Evolutionary conservation across 2,329 filamentous ascomycete species (phyloP).

Genomic region (Apiospora pterosperma): DNA sequence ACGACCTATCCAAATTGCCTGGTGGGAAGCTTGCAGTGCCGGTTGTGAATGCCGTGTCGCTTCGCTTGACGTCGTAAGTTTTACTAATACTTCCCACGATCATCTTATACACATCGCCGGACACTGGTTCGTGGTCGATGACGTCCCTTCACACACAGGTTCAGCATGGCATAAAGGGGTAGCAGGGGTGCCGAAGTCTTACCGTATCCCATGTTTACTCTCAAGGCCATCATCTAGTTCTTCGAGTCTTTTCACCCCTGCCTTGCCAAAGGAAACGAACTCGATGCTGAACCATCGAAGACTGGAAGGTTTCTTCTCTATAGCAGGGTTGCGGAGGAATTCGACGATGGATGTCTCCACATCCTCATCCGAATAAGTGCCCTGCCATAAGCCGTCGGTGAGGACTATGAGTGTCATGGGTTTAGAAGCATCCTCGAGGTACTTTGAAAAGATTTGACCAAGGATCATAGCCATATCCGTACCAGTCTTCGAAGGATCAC

Average conservation of each 20-base stretch:
- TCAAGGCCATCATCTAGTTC: constrained; percentile 13
- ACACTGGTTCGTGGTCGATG: constrained; percentile 22
- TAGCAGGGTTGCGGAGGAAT: not conserved
- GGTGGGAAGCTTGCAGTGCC: not conserved
- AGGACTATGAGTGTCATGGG: not conserved
- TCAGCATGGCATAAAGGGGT: not conserved
- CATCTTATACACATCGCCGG: constrained; percentile 28
- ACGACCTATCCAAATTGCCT: not conserved
- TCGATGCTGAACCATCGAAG: constrained; percentile 23
- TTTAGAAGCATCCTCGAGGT: not conserved
- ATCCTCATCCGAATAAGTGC: not conserved
- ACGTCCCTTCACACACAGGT: constrained; percentile 17
- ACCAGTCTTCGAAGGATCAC: not conserved
- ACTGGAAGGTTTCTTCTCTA: not conserved
- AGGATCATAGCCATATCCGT: not conserved
- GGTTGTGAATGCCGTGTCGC: not conserved
- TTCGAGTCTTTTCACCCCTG: constrained; percentile 15
- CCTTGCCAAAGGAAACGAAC: constrained; percentile 25
- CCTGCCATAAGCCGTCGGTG: not conserved
- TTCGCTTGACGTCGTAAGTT: not conserved
- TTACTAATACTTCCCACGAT: constrained; percentile 21
- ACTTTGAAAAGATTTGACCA: not conserved
- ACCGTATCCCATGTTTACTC: constrained; percentile 13
- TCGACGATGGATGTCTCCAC: not conserved
- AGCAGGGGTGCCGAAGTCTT: not conserved